Percentiles rank a stretch among this genome's conserved stretches.
These are phyloP conservation scores for Ustilago hordei DNA, from an alignment of 1,284 basidiomycete species.

Conservation along the genomic window DNA sequence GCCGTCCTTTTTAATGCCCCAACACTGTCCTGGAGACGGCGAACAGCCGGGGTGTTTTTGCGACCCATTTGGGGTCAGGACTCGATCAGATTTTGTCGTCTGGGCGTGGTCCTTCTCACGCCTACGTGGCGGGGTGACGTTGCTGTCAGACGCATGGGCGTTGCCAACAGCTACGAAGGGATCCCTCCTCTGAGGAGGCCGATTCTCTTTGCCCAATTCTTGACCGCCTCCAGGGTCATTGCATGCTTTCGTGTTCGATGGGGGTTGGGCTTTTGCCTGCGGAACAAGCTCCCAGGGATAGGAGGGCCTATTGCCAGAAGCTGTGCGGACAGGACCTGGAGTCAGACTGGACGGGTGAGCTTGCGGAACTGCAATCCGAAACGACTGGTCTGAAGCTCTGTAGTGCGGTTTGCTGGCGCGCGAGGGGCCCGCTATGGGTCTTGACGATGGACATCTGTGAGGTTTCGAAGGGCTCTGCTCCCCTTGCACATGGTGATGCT, in stretches of 20 bases:
- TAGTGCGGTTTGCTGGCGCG: neutral
- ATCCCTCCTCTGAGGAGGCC: too few relatives aligned
- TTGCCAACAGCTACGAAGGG: too few relatives aligned
- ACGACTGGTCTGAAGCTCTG: too few relatives aligned
- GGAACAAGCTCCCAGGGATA: slow-evolving; percentile 42
- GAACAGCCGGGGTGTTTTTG: slow-evolving; percentile 14
- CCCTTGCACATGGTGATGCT: neutral
- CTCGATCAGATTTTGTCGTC: too few relatives aligned
- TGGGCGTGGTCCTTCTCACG: neutral
- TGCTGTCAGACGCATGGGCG: neutral
- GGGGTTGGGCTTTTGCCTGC: neutral
- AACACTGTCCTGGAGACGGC: slow-evolving; percentile 51
- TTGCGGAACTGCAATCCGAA: neutral
- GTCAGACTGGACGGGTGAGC: slow-evolving; percentile 16
- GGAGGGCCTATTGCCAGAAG: neutral
- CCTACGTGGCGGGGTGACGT: neutral
- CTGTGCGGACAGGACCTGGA: slow-evolving; percentile 9
- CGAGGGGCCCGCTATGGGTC: neutral
- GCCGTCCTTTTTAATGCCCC: slow-evolving; percentile 57
- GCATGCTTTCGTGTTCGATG: neutral
- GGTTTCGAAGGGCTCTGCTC: neutral
- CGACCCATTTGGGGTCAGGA: slow-evolving; percentile 15
- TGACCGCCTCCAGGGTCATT: too few relatives aligned
- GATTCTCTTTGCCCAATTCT: neutral
- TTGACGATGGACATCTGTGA: too few relatives aligned